Base-by-base conservation (phyloP, 2,329 filamentous ascomycete species). In the Stachybotrys elegans region DNA sequence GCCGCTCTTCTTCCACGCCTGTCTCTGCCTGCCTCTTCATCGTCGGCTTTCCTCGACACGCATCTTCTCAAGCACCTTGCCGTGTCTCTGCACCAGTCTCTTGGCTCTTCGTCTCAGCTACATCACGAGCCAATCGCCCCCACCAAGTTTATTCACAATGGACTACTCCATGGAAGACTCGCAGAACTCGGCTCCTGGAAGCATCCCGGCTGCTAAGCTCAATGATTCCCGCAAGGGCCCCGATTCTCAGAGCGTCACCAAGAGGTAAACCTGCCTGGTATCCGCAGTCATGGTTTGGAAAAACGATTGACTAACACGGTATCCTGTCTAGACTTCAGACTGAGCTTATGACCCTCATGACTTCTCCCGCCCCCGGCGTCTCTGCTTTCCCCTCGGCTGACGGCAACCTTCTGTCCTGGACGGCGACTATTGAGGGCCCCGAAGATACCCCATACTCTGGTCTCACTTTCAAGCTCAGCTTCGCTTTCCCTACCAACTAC, bases 281-380 rank as follows among this genome's bases (percentile, higher is more conserved):
- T n/a, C n/a, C n/a, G n/a, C 35, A 43, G 29, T 37, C 42, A 42
- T 44, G 37, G 17, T 23, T 20, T 29, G 8, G 13, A 16, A 21
- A 19, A 22, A 9, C 20, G 32, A 27, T 32, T 42, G 34, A 36
- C 51, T 57, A 36, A 51, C 35, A 42, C 22, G 11, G 22, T 39
- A 41, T 35, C 20, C 7, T 14, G 9, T 20, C 60, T 17, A 97
- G 93, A 58, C 78, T 98, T 45, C 93, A 98, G 70, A 94, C 91
- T 40, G 93, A 98, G 70, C 79, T 98, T 55, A 97, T 98, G 92
- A 86, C 93, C 66, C 83, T 98, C 56, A 97, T 98, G 93, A 91
- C 90, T 57, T 91, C 91, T 34, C 85, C 91, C 2, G 91, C 92
- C 1, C 89, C 91, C 13, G 93, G 93, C 53, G 84, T 97, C 59